Percentiles rank a stretch among this genome's conserved stretches.
phyloP scores from a whole-genome alignment of 192 early-diverging fungal genomes.

The Entomortierella parvispora region DNA sequence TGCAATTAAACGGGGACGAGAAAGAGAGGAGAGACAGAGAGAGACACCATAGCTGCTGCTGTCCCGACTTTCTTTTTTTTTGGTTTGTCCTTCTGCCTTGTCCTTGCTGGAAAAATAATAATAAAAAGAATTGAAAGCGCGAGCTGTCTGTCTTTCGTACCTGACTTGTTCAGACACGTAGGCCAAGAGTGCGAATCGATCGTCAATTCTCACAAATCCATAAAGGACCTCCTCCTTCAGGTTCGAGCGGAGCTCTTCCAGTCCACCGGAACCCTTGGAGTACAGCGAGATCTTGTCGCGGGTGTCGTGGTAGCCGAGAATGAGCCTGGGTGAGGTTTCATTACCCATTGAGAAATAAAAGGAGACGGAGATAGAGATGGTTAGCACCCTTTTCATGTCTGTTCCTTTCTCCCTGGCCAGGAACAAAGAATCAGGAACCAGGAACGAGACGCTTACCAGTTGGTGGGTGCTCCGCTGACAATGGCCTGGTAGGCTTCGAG shows the following conservation, averaged over 20 bases:
- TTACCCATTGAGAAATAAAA: background rate
- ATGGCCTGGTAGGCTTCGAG: conserved; percentile 63
- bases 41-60: no score
- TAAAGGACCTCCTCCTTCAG: conserved; percentile 67
- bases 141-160: conserved; percentile 46
- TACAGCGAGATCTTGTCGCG: conserved; percentile 72
- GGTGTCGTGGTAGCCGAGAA: conserved; percentile 72
- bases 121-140: background rate
- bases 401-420: no score
- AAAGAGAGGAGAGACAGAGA: no score
- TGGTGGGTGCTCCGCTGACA: conserved; percentile 56
- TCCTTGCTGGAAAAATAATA: background rate
- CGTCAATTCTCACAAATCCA: conserved; percentile 67
- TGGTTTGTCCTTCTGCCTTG: background rate
- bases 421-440: background rate
- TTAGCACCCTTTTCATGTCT: background rate
- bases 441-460: conserved; percentile 72
- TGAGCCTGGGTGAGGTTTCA: no score
- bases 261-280: conserved; percentile 60
- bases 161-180: conserved; percentile 73
- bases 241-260: conserved; percentile 62
- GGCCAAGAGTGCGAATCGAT: conserved; percentile 60
- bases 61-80: background rate
- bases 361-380: background rate
- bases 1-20: background rate